Conservation (phyloP, 129 eudicot species). For the Centaurea solstitialis region DNA sequence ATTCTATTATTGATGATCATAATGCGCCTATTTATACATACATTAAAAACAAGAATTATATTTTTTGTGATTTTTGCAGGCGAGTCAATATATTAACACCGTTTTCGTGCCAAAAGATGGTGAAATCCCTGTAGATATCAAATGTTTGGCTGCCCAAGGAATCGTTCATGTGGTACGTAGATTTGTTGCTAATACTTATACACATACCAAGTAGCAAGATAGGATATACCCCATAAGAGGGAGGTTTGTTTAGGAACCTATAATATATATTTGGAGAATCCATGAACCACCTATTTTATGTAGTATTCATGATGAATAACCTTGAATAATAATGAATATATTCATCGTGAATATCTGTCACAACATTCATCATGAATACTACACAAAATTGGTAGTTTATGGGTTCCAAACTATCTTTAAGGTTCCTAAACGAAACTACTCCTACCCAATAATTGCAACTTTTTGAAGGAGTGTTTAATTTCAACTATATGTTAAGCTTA, state of each 20-base stretch:
- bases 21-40: background rate
- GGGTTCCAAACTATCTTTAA: background rate
- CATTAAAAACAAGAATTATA: too few relatives aligned
- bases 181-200: background rate
- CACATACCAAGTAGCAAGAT: background rate
- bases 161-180: slow-evolving; percentile 68
- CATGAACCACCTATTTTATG: background rate
- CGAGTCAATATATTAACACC: slow-evolving; percentile 76
- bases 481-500: too few relatives aligned
- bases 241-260: background rate
- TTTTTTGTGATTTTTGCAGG: slow-evolving; percentile 49
- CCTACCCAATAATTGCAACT: background rate
- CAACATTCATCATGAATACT: background rate
- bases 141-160: slow-evolving; percentile 67
- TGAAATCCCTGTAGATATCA: slow-evolving; percentile 64
- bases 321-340: background rate
- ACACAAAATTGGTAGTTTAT: background rate
- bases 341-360: background rate
- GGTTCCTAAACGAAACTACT: background rate
- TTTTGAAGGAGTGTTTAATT: too few relatives aligned
- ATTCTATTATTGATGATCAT: background rate
- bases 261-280: background rate
- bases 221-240: background rate
- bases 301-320: background rate
- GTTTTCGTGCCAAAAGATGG: slow-evolving; percentile 82